Evolutionary conservation across 768 basidiomycete genomes (phyloP), one percentile per base, ranked within the genome.

Genomic region (Hirschioporus abietinus): DNA sequence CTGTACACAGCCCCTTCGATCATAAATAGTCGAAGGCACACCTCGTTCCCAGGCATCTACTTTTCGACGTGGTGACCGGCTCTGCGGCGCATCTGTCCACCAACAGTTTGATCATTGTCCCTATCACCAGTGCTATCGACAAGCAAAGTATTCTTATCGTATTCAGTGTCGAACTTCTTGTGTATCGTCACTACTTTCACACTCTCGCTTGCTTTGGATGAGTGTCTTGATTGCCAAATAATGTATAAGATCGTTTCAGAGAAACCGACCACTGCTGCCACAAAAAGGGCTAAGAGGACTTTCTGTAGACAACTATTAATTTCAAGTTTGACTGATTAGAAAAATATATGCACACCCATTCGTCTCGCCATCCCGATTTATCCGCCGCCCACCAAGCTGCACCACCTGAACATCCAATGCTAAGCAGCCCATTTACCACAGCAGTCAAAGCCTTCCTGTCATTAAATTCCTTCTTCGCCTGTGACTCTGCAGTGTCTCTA

Each of bases 371-470:
- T 1, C 84, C 82, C 7, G 85, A 80, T 70, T 78, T 79, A 62
- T 84, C 84, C 57, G 90, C 85, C 25, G 86, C 91, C 85, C 87
- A 91, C 87, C 87, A 93, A 20, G 84, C 81, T 5, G 89, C 90
- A 63, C 84, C 80, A 2, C 88, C 91, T 0, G 88, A 84, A 7
- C 87, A 87, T 36, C 79, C 75, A 58, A 93, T 79, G 71, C 90
- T 93, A 63, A 93, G 77, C 10, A 92, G 74, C 0, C 86, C 88
- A 71, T 95, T 94, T 23, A 91, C 68, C 58, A 94, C 75, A 6
- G 87, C 83, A 1, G 89, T 87, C 24, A 94, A 86, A 15, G 87
- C 84, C 66, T 87, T 87, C 65, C 83, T 78, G 66, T 93, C 91
- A 58, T 81, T 81, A 26, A 77, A 75, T 64, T 76, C 82, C 36